Base-by-base conservation (phyloP, 1,139 yeast species). In the Yamadazyma triangularis region DNA sequence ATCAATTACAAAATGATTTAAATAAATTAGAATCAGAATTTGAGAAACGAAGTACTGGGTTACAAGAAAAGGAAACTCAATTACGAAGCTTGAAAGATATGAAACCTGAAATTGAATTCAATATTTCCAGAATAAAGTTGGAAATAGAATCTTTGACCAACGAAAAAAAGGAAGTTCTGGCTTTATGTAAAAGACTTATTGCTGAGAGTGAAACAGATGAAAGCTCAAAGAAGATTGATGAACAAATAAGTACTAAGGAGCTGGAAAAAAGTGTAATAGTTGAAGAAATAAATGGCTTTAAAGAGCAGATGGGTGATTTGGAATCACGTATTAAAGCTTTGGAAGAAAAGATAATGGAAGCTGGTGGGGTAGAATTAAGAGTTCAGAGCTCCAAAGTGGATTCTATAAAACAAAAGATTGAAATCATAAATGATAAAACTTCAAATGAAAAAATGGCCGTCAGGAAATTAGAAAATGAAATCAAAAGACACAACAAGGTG, bases 331-430 rank as follows among this genome's bases (percentile, higher is more conserved):
- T 89, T 26, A 64, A 69, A 10, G 64, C 47, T 0, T 58, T 88
- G 6, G 89, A 87, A 45, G 86, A 80, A 35, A 71, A 80, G 49
- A 86, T 93, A 23, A 77, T 89, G 85, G 82, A 84, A 36, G 83
- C 88, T 32, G 98, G 99, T 32, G 99, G 99, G 41, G 81, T 85
- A 9, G 80, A 80, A 40, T 67, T 91, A 41, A 78, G 89, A 34
- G 57, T 84, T 39, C 96, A 88, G 48, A 84, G 79, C 42, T 74
- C 93, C 2, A 83, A 79, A 47, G 96, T 91, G 9, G 91, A 80
- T 46, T 82, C 93, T 1, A 65, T 84, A 24, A 66, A 68, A 29
- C 87, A 84, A 45, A 74, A 77, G 45, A 72, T 85, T 26, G 85
- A 81, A 36, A 72, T 83, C 13, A 58, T 77, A 14, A 64, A 60